A percentile compares a stretch with the other conserved stretches of the same genome.
Conservation (phyloP, 192 early-diverging fungal genomes). For the Allomyces javanicus region DNA sequence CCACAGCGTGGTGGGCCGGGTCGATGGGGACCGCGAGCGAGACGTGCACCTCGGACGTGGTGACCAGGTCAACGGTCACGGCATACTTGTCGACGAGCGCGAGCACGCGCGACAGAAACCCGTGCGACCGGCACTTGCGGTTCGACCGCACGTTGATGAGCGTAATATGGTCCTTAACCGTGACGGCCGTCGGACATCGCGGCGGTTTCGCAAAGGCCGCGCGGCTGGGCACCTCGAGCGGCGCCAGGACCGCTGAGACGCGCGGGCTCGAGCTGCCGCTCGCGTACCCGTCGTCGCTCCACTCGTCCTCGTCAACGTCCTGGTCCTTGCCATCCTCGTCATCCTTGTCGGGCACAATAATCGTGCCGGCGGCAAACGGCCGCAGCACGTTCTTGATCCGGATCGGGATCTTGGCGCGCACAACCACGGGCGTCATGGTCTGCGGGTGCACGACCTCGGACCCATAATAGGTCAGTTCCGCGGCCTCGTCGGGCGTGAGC, state of each 20-base stretch:
- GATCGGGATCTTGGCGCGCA: constrained; percentile 87
- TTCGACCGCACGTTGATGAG: constrained; percentile 96
- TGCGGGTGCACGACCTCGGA: constrained; percentile 92
- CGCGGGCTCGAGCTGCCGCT: no score
- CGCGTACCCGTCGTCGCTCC: no score
- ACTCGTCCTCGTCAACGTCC: no score
- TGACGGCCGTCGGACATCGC: constrained; percentile 86
- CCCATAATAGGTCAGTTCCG: constrained; percentile 94
- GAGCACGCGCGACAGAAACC: constrained; percentile 94
- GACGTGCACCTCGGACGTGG: constrained; percentile 82
- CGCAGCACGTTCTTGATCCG: constrained; percentile 98
- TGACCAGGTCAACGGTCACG: constrained; percentile 79
- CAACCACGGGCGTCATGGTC: constrained; percentile 92
- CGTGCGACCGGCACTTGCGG: constrained; percentile 82
- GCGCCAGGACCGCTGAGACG: constrained; percentile 2
- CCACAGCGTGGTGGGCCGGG: constrained; percentile 22
- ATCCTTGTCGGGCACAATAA: constrained; percentile 67
- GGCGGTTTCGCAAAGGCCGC: constrained; percentile 10
- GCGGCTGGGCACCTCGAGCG: constrained; percentile 5
- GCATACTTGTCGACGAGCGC: constrained; percentile 70
- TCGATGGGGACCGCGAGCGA: constrained; percentile 17
- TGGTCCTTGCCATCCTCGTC: no score
- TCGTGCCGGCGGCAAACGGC: constrained; percentile 69
- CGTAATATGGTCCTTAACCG: constrained; percentile 90
- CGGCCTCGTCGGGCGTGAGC: constrained; percentile 94